phyloP scores from a whole-genome alignment of 768 basidiomycete species.

The Suillus subalutaceus region DNA sequence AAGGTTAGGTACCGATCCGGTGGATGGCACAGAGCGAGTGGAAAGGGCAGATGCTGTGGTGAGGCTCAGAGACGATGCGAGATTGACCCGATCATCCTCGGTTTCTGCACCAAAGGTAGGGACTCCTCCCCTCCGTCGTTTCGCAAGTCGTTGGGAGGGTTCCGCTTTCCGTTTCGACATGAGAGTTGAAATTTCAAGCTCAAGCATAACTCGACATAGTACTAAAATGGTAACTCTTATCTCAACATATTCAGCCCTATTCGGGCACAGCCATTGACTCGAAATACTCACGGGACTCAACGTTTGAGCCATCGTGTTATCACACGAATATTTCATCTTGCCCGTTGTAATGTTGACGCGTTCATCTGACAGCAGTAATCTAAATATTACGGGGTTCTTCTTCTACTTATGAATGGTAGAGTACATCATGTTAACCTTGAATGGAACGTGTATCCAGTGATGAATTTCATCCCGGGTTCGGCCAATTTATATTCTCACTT shows the following conservation, averaged over 20 bases:
- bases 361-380: constrained; percentile 1
- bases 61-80: constrained; percentile 32
- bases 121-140: constrained; percentile 19
- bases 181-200: background rate
- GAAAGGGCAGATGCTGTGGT: constrained; percentile 59
- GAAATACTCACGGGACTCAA: too few species aligned
- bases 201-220: too few species aligned
- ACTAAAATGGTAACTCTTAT: too few species aligned
- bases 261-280: too few species aligned
- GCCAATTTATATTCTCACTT: constrained; percentile 69
- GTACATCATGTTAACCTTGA: background rate
- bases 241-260: too few species aligned
- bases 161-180: constrained; percentile 19
- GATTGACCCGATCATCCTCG: constrained; percentile 44
- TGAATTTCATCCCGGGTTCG: constrained; percentile 56
- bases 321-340: background rate
- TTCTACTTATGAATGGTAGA: background rate
- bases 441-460: background rate
- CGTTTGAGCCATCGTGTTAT: background rate
- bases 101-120: constrained; percentile 46
- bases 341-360: background rate
- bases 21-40: constrained; percentile 39
- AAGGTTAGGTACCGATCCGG: constrained; percentile 44
- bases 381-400: background rate
- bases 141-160: constrained; percentile 9